Conservation (phyloP, 139 green algal genomes). For the Diplosphaera chodatii region DNA sequence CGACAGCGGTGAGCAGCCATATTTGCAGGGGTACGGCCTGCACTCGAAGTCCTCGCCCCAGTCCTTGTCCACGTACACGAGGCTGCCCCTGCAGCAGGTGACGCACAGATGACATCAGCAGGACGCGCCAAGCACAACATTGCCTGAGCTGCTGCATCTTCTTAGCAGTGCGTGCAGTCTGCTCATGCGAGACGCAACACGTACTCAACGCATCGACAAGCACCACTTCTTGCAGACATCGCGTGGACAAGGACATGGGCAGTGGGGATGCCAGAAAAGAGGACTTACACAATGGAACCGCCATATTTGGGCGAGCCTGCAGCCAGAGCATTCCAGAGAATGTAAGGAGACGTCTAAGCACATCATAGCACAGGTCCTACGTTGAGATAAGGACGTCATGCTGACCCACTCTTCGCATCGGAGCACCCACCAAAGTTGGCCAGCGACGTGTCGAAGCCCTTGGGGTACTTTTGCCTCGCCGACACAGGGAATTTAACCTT, state of each 20-base stretch:
- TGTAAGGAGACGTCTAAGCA: too few relatives aligned
- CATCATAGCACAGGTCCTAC: too few relatives aligned
- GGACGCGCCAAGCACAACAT: too few relatives aligned
- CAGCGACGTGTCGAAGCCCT: slow-evolving; percentile 48
- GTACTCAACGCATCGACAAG: too few relatives aligned
- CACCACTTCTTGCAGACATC: too few relatives aligned
- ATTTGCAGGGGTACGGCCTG: slow-evolving; percentile 24
- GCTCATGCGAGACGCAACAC: too few relatives aligned
- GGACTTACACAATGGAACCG: slow-evolving; percentile 40
- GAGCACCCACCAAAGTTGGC: slow-evolving; percentile 59
- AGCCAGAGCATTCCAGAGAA: neutral
- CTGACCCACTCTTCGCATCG: neutral
- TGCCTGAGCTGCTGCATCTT: too few relatives aligned
- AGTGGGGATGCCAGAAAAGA: neutral
- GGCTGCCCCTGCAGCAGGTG: slow-evolving; percentile 20
- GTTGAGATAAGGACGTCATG: neutral
- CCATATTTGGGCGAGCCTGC: slow-evolving; percentile 51
- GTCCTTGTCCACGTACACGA: slow-evolving; percentile 36
- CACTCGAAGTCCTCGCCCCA: slow-evolving; percentile 19
- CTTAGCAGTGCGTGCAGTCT: too few relatives aligned
- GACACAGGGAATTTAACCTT: slow-evolving; percentile 21
- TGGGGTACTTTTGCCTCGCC: neutral
- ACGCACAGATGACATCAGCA: neutral
- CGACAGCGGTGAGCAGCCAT: slow-evolving; percentile 35
- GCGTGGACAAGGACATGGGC: too few relatives aligned